These are phyloP conservation scores for Fusarium subtropicale DNA, from an alignment of 2,329 filamentous ascomycete genomes.

Conservation along the genomic window DNA sequence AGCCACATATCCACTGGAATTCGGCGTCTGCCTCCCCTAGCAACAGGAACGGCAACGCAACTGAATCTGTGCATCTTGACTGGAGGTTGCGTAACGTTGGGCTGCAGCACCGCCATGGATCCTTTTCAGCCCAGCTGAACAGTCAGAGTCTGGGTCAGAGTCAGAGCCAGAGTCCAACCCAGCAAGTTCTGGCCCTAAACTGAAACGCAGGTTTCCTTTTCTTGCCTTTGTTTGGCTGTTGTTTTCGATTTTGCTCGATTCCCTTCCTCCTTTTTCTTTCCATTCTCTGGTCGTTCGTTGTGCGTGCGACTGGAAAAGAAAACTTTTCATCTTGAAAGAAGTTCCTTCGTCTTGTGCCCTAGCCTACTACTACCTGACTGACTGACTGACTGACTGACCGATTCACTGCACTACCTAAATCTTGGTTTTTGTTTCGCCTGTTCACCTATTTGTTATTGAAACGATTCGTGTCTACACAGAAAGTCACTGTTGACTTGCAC, in stretches of 20 bases:
- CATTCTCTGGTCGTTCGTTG: slow-evolving; percentile 5
- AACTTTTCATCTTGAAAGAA: not conserved
- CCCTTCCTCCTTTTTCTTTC: not conserved
- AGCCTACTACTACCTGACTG: not conserved
- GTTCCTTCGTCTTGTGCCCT: slow-evolving; percentile 20
- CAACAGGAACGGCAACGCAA: slow-evolving; percentile 21
- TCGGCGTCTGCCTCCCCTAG: slow-evolving; percentile 31
- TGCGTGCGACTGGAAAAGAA: slow-evolving; percentile 8
- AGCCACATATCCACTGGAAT: slow-evolving; percentile 31
- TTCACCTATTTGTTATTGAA: not conserved
- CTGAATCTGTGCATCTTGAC: slow-evolving; percentile 30
- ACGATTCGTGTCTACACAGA: slow-evolving; percentile 11
- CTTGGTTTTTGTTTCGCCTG: slow-evolving; percentile 1
- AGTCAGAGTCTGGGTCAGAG: slow-evolving; percentile 14
- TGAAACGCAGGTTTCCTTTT: slow-evolving; percentile 11
- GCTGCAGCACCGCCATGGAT: slow-evolving; percentile 37
- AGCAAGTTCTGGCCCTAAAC: slow-evolving; percentile 16
- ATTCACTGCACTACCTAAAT: not conserved
- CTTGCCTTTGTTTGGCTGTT: slow-evolving; percentile 1
- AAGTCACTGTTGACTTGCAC: slow-evolving; percentile 25
- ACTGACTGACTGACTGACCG: slow-evolving; percentile 1
- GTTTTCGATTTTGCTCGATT: slow-evolving; percentile 10
- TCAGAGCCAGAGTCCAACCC: not conserved
- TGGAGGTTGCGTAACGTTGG: slow-evolving; percentile 41
- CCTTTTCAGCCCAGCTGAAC: slow-evolving; percentile 34